phyloP scores from a whole-genome alignment of 345 rosid species.

The Anacardium occidentale region DNA sequence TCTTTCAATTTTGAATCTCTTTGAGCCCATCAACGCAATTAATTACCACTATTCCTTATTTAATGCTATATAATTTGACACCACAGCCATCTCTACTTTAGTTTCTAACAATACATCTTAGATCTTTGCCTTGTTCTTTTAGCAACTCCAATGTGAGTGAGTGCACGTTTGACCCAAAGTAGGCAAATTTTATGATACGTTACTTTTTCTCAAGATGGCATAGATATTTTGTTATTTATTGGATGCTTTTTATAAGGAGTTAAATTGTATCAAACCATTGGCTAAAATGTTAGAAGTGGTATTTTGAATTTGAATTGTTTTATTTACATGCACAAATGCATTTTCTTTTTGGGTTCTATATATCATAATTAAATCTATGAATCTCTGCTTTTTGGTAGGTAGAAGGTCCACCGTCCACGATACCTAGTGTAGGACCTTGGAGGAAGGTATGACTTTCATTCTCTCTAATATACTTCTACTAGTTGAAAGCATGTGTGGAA shows the following conservation, averaged over 20 bases:
- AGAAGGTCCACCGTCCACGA: conserved; percentile 54
- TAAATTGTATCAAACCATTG: background rate
- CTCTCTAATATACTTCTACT: background rate
- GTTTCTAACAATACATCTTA: background rate
- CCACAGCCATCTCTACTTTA: background rate
- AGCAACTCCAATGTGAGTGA: background rate
- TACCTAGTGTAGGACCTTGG: conserved; percentile 94
- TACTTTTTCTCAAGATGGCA: background rate
- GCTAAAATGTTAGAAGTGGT: background rate
- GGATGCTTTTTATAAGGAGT: background rate
- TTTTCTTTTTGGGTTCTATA: background rate
- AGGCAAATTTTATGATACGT: background rate
- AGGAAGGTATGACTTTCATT: conserved; percentile 58
- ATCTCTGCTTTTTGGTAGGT: conserved; percentile 39
- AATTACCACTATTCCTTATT: background rate
- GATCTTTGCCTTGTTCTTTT: background rate
- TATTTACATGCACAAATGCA: conserved; percentile 1
- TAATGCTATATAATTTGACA: background rate
- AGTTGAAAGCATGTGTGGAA: background rate
- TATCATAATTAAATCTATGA: background rate
- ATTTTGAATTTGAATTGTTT: conserved; percentile 1
- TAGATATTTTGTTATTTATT: background rate
- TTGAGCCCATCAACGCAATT: background rate
- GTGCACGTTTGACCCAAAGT: background rate
- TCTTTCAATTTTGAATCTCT: background rate